phyloP scores from a whole-genome alignment of 225 moss, liverwort and hornwort genomes.

The Pseudisothecium myosuroides region DNA sequence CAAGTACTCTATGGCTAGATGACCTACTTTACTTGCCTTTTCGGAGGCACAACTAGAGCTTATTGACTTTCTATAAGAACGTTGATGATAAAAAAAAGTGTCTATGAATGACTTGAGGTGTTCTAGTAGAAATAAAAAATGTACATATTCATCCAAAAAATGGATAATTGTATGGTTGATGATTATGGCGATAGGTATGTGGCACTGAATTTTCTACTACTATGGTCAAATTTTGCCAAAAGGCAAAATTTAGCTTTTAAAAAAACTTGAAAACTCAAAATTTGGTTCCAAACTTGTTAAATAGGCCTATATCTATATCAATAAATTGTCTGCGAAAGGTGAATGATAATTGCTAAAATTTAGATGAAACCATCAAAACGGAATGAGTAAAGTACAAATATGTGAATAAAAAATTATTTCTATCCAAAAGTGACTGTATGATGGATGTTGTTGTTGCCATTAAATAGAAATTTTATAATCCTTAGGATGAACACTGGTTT shows the following conservation, averaged over 20 bases:
- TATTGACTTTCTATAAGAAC: not conserved
- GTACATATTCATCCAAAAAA: not conserved
- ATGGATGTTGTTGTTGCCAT: not conserved
- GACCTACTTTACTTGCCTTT: not conserved
- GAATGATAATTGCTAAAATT: not conserved
- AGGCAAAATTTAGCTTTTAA: not conserved
- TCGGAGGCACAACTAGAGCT: not conserved
- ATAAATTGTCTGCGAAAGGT: not conserved
- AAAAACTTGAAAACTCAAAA: not conserved
- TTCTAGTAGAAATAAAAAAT: not conserved
- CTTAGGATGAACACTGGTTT: not conserved
- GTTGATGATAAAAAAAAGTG: not conserved
- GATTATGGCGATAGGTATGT: not conserved
- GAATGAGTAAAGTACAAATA: not conserved
- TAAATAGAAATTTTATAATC: not conserved
- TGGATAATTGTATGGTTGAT: not conserved
- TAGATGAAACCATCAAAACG: not conserved
- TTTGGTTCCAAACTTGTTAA: not conserved
- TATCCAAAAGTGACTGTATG: not conserved
- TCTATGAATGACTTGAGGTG: not conserved
- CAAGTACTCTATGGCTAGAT: accelerated
- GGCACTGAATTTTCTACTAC: not conserved
- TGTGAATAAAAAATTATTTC: not conserved
- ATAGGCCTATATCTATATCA: not conserved
- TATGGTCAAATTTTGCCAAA: not conserved